These are phyloP conservation scores for Podila verticillata DNA, from an alignment of 192 early-diverging fungal genomes.

Conservation along the genomic window DNA sequence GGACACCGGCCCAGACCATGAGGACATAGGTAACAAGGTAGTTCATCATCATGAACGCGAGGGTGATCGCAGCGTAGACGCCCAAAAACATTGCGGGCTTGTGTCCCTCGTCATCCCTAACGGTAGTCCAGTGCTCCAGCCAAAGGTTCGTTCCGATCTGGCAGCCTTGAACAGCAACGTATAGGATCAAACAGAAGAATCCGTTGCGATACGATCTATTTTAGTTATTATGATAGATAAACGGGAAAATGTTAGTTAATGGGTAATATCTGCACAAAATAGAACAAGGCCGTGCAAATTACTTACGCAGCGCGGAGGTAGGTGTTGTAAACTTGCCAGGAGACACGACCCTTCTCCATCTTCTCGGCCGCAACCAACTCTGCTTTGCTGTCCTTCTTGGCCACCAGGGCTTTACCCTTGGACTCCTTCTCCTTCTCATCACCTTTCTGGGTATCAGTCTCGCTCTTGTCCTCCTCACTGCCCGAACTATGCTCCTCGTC, in stretches of 20 bases:
- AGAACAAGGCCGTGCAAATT: neutral
- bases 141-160: constrained; percentile 72
- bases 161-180: constrained; percentile 59
- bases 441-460: constrained; percentile 3
- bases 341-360: constrained; percentile 80
- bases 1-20: constrained; percentile 64
- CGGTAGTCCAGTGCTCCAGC: constrained; percentile 53
- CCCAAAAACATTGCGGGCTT: constrained; percentile 61
- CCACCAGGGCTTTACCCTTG: constrained; percentile 15
- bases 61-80: constrained; percentile 80
- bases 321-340: constrained; percentile 75
- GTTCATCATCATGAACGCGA: constrained; percentile 61
- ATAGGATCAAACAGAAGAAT: constrained; percentile 61
- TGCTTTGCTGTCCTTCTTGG: constrained; percentile 34
- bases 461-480: constrained; percentile 7
- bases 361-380: constrained; percentile 81
- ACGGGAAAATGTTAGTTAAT: too few relatives aligned
- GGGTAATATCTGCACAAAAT: too few relatives aligned
- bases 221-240: too few relatives aligned
- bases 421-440: constrained; percentile 12
- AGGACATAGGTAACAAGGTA: constrained; percentile 68
- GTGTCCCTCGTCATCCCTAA: neutral
- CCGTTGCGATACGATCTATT: constrained; percentile 58
- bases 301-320: constrained; percentile 76
- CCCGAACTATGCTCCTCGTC: constrained; percentile 11